Evolutionary conservation across 2,329 filamentous ascomycete species (phyloP), one percentile per base, ranked within the genome.

Genomic region (Aureobasidium sp.): DNA sequence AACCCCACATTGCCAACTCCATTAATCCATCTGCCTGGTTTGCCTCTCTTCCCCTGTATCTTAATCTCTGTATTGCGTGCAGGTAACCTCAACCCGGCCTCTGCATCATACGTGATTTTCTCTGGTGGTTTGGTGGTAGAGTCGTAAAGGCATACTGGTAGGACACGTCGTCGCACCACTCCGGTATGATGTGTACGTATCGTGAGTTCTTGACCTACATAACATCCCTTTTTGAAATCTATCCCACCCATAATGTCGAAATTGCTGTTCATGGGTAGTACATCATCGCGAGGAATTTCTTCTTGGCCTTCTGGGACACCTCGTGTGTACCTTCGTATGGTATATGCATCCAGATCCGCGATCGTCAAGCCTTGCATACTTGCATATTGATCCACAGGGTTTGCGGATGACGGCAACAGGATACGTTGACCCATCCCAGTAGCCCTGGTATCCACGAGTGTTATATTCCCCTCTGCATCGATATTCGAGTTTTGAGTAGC

Each of bases 221-320:
- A 99, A 80, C 96, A 99, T 10, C 96, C 96, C 82, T 99, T 99
- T 75, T 90, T 90, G 82, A 96, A 99, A 79, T 98, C 93, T 70
- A 99, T 91, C 31, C 90, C 96, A 55, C 88, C 87, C 86, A 93
- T 93, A 67, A 93, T 81, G 79, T 99, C 96, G 76, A 98, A 87
- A 77, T 98, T 98, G 75, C 87, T 91, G 79, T 98, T 95, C 78
- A 95, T 91, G 1, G 96, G 95, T 64, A 99, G 83, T 0, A 94
- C 90, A 23, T 86, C 82, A 69, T 92, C 92, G 66, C 85, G 81
- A 9, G 88, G 77, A 25, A 99, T 90, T 82, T 99, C 96, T 20
- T 81, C 77, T 75, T 93, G 93, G 2, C 96, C 95, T 80, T 99
- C 96, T 1, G 95, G 84, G 1, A 99, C 88, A 58, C 96, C 96